phyloP scores from a whole-genome alignment of 2,329 filamentous ascomycete genomes.

The Ceratocystis huliohia region DNA sequence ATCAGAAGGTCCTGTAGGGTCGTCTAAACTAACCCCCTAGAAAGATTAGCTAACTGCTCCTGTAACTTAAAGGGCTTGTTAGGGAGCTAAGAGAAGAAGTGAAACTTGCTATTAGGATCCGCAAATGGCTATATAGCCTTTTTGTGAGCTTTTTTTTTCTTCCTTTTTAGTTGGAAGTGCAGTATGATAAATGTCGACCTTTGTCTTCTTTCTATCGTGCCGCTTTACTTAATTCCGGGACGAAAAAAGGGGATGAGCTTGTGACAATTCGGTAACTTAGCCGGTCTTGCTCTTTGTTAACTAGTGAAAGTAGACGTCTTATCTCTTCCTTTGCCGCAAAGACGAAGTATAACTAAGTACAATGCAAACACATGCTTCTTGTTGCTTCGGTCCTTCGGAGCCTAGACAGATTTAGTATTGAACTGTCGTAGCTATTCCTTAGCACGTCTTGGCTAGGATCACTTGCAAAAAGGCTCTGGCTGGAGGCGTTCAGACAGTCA shows the following conservation, averaged over 20 bases:
- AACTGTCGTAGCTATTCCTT: neutral
- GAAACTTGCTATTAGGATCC: neutral
- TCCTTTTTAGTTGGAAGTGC: too few relatives aligned
- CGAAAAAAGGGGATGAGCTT: neutral
- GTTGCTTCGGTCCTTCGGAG: neutral
- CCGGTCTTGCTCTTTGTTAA: neutral
- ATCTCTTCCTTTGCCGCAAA: neutral
- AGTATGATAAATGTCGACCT: neutral
- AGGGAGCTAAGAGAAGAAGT: neutral
- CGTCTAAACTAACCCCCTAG: neutral
- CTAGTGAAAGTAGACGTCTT: neutral
- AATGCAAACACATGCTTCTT: neutral
- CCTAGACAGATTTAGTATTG: neutral
- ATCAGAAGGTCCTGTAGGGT: too few relatives aligned
- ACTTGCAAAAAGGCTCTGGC: neutral
- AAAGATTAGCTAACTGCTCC: too few relatives aligned
- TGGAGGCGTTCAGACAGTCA: neutral
- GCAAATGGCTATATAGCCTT: neutral
- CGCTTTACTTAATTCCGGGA: neutral
- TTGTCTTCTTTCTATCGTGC: neutral
- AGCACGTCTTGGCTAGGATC: neutral
- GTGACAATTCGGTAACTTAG: neutral
- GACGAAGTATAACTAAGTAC: neutral
- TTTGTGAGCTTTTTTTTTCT: too few relatives aligned
- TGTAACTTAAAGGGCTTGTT: too few relatives aligned